Conservation (phyloP, 768 basidiomycete genomes). For the Hypsizygus marmoreus region DNA sequence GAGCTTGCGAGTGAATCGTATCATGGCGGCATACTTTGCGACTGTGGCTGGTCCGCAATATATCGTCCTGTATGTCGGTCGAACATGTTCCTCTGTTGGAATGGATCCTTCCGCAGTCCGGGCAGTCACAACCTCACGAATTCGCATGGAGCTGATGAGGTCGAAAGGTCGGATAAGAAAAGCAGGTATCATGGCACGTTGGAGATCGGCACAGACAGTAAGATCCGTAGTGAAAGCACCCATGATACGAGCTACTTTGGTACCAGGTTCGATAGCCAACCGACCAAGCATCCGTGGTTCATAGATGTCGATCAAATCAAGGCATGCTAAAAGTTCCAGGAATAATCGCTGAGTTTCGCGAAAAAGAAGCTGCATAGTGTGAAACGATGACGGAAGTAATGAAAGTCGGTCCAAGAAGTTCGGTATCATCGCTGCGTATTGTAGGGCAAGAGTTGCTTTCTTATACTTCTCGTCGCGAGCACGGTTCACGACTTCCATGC, state of each 20-base stretch:
- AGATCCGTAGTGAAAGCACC: constrained; percentile 7
- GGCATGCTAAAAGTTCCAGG: no score
- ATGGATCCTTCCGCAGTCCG: not conserved
- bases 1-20: not conserved
- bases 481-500: no score
- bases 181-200: constrained; percentile 1
- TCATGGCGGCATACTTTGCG: not conserved
- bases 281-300: no score
- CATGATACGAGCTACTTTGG: not conserved
- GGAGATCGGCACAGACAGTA: not conserved
- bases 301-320: no score
- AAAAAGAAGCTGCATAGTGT: no score
- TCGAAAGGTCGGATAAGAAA: constrained; percentile 2
- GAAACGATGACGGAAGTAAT: no score
- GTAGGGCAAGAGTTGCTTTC: no score
- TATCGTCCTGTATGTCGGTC: not conserved
- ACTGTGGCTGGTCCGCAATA: not conserved
- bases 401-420: no score
- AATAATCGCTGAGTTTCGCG: no score
- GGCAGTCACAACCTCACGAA: not conserved
- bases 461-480: no score
- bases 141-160: not conserved
- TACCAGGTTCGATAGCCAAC: constrained; percentile 1
- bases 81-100: not conserved
- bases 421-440: no score